Conservation (phyloP, 345 rosid species). For the Rhodamnia rubescens region DNA sequence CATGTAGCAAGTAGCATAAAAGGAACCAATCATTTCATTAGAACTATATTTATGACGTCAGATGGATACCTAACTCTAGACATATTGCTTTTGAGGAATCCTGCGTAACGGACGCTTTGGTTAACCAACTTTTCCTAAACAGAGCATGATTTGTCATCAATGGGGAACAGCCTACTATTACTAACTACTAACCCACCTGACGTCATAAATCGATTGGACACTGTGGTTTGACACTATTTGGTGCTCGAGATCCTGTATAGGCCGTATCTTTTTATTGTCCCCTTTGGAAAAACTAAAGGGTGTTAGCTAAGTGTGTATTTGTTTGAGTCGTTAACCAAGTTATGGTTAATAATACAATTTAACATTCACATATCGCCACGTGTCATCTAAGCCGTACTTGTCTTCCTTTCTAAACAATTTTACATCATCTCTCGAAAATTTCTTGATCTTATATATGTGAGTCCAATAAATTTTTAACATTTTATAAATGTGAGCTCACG, state of each 20-base stretch:
- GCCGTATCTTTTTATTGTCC: too few species aligned
- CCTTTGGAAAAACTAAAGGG: too few species aligned
- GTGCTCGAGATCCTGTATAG: too few species aligned
- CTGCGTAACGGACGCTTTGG: neutral
- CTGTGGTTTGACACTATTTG: too few species aligned
- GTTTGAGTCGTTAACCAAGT: too few species aligned
- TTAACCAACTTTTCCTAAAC: neutral
- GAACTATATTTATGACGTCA: neutral
- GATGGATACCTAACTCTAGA: neutral
- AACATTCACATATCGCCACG: too few species aligned
- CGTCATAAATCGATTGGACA: too few species aligned
- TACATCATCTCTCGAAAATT: fast-evolving
- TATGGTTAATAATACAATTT: too few species aligned
- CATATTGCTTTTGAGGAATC: neutral
- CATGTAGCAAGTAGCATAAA: neutral
- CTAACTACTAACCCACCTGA: neutral
- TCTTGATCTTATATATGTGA: fast-evolving
- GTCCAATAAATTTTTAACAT: fast-evolving
- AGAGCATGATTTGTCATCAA: neutral
- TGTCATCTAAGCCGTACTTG: fast-evolving
- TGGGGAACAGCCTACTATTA: neutral
- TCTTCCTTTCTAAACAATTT: neutral
- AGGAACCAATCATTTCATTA: neutral
- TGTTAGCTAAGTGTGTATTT: neutral
- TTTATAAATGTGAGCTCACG: neutral